Evolutionary conservation across 2,329 filamentous ascomycete genomes (phyloP), one percentile per base, ranked within the genome.

Genomic region (Aspergillus puulaauensis): DNA sequence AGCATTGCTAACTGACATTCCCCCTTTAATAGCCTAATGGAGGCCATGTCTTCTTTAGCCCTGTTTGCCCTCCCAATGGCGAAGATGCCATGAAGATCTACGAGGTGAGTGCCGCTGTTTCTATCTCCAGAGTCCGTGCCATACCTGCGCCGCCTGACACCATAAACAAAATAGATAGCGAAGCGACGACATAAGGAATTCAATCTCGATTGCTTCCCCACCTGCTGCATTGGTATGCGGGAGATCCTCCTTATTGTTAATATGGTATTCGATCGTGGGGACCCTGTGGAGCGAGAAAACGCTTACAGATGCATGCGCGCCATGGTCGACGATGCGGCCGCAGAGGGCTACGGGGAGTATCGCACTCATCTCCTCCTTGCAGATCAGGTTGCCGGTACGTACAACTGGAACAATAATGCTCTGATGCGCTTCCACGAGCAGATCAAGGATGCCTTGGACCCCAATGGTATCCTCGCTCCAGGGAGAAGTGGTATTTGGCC

Each of bases 401-500:
- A 37, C 15, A 6, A 40, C n/a, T 51, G 50, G 15, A 56, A 51
- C 37, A 24, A 45, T 1, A n/a, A 7, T 27, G 52, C 43, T 2
- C 40, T 54, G 9, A 17, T 6, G n/a, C 37, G 14, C n/a, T 27
- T 56, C n/a, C 50, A 23, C 0, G 12, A n/a, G 1, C 14, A 15
- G 3, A 8, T 56, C 24, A 56, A 56, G 23, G 46, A 44, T 17
- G n/a, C 23, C 7, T n/a, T 56, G 3, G 54, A 56, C 39, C 46
- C 46, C 2, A 56, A 51, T 14, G 46, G 54, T 14, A 19, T 56
- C 23, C 24, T 56, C 5, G 44, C 54, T 5, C 54, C 54, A 0
- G 54, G 54, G 1, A 51, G 45, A 5, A 37, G 37, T 6, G 33
- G 86, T 0, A 24, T 56, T 11, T 56, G 54, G 54, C 23, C 23